Evolutionary conservation across 208 protist genomes (phyloP).

Genomic region (Phytomonas francai): DNA sequence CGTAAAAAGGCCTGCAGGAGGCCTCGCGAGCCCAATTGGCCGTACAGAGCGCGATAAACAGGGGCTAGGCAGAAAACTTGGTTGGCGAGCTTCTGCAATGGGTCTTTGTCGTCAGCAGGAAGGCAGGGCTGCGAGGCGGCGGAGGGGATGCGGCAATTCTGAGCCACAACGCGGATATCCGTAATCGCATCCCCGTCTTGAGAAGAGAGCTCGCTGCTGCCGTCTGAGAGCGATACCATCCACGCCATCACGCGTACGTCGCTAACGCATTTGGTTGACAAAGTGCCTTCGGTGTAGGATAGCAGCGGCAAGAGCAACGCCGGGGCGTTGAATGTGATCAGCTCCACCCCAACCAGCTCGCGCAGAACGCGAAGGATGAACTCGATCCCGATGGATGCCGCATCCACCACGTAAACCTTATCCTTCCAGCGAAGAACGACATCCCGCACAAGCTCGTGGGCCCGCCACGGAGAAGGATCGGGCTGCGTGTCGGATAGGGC

Average conservation of each 20-base stretch:
- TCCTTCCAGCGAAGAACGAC: constrained; percentile 74
- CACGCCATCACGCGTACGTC: constrained; percentile 83
- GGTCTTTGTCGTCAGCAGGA: not conserved
- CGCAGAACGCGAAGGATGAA: constrained; percentile 56
- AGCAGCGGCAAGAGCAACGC: constrained; percentile 55
- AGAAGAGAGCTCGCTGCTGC: not conserved
- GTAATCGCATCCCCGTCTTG: not conserved
- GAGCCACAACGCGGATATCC: too few relatives aligned
- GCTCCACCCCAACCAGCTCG: constrained; percentile 72
- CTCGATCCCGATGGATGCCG: constrained; percentile 25
- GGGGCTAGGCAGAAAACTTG: constrained; percentile 69
- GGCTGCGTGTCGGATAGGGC: not conserved
- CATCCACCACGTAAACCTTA: constrained; percentile 41
- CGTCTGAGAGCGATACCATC: constrained; percentile 27
- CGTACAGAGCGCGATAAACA: constrained; percentile 75
- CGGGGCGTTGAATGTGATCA: constrained; percentile 84
- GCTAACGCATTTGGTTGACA: constrained; percentile 62
- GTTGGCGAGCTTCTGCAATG: constrained; percentile 38
- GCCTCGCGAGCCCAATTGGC: constrained; percentile 58
- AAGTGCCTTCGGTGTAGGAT: constrained; percentile 30
- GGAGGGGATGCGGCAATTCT: not conserved
- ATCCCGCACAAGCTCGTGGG: constrained; percentile 32
- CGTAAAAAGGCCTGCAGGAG: constrained; percentile 80
- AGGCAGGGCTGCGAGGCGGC: constrained; percentile 1
- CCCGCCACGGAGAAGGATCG: constrained; percentile 13